phyloP scores from a whole-genome alignment of 225 moss, liverwort and hornwort species.

The Takakia lepidozioides region DNA sequence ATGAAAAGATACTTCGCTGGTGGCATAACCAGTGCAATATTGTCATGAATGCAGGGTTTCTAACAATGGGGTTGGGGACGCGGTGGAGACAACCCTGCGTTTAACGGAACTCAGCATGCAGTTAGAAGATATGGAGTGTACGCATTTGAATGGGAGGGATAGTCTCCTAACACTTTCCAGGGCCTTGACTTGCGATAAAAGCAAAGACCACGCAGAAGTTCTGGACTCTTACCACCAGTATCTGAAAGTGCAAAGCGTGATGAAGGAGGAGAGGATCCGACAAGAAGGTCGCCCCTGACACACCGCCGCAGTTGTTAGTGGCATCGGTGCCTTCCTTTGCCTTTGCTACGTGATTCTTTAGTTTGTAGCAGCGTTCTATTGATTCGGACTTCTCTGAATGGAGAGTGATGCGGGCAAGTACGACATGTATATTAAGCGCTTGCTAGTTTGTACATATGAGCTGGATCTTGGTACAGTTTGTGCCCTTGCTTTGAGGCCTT shows the following conservation, averaged over 20 bases:
- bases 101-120: conserved; percentile 65
- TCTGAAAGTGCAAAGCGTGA: conserved; percentile 32
- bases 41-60: conserved; percentile 49
- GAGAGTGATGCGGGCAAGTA: too few relatives aligned
- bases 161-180: conserved; percentile 40
- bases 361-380: too few relatives aligned
- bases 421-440: too few relatives aligned
- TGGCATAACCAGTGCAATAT: conserved; percentile 73
- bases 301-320: conserved; percentile 38
- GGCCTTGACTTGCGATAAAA: conserved; percentile 46
- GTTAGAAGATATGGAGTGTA: conserved; percentile 48
- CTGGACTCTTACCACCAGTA: conserved; percentile 50
- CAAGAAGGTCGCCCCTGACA: conserved; percentile 43
- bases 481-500: too few relatives aligned
- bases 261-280: conserved; percentile 37
- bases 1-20: conserved; percentile 19
- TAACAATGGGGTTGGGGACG: conserved; percentile 13
- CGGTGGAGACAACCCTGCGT: conserved; percentile 27
- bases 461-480: too few relatives aligned
- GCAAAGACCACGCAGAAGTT: conserved; percentile 23
- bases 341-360: too few relatives aligned
- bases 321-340: conserved; percentile 33
- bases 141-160: conserved; percentile 50
- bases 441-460: too few relatives aligned
- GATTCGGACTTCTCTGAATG: too few relatives aligned